phyloP scores from a whole-genome alignment of 2,329 filamentous ascomycete species.

The Emmonsia crescens region DNA sequence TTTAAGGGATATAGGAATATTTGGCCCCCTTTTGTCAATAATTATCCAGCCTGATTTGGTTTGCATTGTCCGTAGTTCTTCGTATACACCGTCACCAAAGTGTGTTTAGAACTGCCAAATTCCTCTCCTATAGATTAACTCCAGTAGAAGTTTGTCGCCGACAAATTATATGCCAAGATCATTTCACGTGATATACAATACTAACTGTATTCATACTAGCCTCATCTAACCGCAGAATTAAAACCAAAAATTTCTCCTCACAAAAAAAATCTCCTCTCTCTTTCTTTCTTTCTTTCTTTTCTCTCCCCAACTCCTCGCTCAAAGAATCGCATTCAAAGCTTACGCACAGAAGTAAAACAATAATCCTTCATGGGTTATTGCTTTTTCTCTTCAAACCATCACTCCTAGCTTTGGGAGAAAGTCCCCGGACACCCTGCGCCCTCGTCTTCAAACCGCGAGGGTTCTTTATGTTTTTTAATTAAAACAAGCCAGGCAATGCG shows the following conservation, averaged over 20 bases:
- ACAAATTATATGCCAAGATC: not conserved
- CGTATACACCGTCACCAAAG: too few relatives aligned
- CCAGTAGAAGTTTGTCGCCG: too few relatives aligned
- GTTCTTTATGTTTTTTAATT: constrained; percentile 11
- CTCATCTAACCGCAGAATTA: not conserved
- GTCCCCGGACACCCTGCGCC: constrained; percentile 84
- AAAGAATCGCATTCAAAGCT: constrained; percentile 99
- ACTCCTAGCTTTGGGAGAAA: constrained; percentile 92
- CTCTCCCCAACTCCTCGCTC: constrained; percentile 72
- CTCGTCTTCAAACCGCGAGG: constrained; percentile 3
- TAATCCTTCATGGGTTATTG: not conserved
- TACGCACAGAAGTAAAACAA: constrained; percentile 58
- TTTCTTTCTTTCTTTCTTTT: constrained; percentile 22
- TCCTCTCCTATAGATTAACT: too few relatives aligned
- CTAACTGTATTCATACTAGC: not conserved
- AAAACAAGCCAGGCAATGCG: constrained; percentile 50
- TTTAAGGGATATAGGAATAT: not conserved
- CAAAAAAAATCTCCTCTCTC: constrained; percentile 13
- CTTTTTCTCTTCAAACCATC: constrained; percentile 25
- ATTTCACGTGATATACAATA: not conserved
- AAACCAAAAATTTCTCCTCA: too few relatives aligned
- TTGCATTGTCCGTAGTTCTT: not conserved
- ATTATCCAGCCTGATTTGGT: not conserved
- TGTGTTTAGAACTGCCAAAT: not conserved
- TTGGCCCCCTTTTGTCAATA: not conserved